Conservation (phyloP, 2,329 filamentous ascomycete genomes). For the Trichoderma cornu-damae region DNA sequence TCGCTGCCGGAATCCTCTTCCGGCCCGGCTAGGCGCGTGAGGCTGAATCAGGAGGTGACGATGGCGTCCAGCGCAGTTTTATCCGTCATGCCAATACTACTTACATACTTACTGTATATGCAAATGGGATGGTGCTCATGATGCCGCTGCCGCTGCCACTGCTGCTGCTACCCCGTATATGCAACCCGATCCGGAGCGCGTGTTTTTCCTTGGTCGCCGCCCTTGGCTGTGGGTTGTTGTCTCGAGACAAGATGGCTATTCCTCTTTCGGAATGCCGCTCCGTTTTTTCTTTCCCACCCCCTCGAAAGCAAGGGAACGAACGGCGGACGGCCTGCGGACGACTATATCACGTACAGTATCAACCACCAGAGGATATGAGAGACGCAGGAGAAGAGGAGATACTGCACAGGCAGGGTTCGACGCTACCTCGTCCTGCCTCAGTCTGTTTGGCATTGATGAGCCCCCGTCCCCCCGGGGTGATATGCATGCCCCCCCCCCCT, state of each 20-base stretch:
- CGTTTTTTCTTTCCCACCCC: neutral
- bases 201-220: neutral
- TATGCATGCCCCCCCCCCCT: neutral
- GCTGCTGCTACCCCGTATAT: neutral
- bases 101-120: neutral
- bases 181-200: neutral
- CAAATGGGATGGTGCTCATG: neutral
- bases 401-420: no score
- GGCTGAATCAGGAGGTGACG: constrained; percentile 11
- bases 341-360: neutral
- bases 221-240: constrained; percentile 19
- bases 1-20: neutral
- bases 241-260: constrained; percentile 23
- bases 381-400: neutral
- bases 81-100: neutral
- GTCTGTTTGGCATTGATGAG: neutral
- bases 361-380: neutral
- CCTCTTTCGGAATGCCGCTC: constrained; percentile 13
- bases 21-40: neutral
- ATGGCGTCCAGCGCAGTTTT: no score
- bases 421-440: neutral
- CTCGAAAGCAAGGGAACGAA: constrained; percentile 8
- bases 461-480: no score
- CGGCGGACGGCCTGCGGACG: neutral
- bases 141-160: neutral